phyloP scores from a whole-genome alignment of 495 filamentous ascomycete genomes.

The Penicillium verhagenii region DNA sequence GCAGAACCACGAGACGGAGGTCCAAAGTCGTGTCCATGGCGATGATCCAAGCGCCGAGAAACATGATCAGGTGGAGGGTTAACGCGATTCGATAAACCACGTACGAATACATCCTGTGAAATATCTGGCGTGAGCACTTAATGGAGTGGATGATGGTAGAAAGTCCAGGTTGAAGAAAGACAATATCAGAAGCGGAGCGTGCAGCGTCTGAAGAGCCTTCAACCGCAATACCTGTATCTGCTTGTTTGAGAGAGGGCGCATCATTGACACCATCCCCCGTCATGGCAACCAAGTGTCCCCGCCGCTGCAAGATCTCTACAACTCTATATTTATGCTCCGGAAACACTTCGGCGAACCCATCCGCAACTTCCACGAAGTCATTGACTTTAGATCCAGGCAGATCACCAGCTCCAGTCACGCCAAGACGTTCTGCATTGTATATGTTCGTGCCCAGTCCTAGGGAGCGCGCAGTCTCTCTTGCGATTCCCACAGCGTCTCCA shows the following conservation, averaged over 20 bases:
- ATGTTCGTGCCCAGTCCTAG: constrained; percentile 91
- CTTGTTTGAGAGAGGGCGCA: constrained; percentile 93
- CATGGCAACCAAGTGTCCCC: constrained; percentile 95
- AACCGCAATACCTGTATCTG: constrained; percentile 83
- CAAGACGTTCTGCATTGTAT: constrained; percentile 87
- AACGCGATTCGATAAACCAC: constrained; percentile 94
- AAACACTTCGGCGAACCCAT: constrained; percentile 94
- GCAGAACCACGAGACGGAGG: constrained; percentile 84
- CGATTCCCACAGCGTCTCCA: constrained; percentile 92
- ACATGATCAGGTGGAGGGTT: constrained; percentile 86
- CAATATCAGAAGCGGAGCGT: constrained; percentile 89
- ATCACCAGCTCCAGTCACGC: constrained; percentile 79
- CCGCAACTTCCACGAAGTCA: constrained; percentile 91
- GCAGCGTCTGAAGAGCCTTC: constrained; percentile 92
- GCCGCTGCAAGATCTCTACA: constrained; percentile 91
- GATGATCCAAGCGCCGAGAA: constrained; percentile 87
- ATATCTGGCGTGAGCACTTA: constrained; percentile 93
- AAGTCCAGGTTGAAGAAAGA: constrained; percentile 87
- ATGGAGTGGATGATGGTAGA: constrained; percentile 91
- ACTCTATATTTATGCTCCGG: constrained; percentile 97
- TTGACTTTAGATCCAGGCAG: constrained; percentile 91
- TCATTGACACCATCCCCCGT: constrained; percentile 98
- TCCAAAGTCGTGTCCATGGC: constrained; percentile 80
- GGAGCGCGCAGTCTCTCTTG: constrained; percentile 84
- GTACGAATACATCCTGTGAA: constrained; percentile 97